phyloP scores from a whole-genome alignment of 768 basidiomycete species.

The Pleurotus djamor region DNA sequence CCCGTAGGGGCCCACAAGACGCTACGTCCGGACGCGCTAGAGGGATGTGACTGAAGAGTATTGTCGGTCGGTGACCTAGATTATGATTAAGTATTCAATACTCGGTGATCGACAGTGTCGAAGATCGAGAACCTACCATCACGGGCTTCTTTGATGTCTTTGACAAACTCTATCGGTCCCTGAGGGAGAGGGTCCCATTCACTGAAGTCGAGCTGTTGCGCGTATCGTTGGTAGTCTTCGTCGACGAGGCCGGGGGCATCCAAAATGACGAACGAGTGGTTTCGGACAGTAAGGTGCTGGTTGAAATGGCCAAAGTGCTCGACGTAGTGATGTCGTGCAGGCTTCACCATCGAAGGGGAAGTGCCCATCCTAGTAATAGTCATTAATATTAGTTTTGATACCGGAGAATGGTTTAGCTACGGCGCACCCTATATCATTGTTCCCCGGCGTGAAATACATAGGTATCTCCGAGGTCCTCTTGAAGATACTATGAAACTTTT shows the following conservation, averaged over 20 bases:
- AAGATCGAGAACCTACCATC: background rate
- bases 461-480: slow-evolving; percentile 31
- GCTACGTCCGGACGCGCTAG: slow-evolving; percentile 73
- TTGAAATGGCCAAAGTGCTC: slow-evolving; percentile 70
- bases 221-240: slow-evolving; percentile 71
- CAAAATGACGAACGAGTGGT: slow-evolving; percentile 70
- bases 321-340: slow-evolving; percentile 57
- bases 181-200: slow-evolving; percentile 51
- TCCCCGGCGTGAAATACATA: slow-evolving; percentile 71
- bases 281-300: slow-evolving; percentile 56
- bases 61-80: slow-evolving; percentile 40
- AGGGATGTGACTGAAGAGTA: slow-evolving; percentile 87
- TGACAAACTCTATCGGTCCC: slow-evolving; percentile 63
- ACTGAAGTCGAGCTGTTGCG: slow-evolving; percentile 43
- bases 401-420: background rate
- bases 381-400: background rate
- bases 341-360: slow-evolving; percentile 45
- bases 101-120: too few species aligned
- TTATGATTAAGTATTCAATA: too few species aligned
- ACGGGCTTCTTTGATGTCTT: slow-evolving; percentile 40
- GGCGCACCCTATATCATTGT: slow-evolving; percentile 71
- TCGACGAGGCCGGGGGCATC: slow-evolving; percentile 80
- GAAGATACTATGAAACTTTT: slow-evolving; percentile 66
- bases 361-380: slow-evolving; percentile 46
- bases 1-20: slow-evolving; percentile 75